Conservation (phyloP, 306 rosid genomes). For the Gastrolobium bilobum region DNA sequence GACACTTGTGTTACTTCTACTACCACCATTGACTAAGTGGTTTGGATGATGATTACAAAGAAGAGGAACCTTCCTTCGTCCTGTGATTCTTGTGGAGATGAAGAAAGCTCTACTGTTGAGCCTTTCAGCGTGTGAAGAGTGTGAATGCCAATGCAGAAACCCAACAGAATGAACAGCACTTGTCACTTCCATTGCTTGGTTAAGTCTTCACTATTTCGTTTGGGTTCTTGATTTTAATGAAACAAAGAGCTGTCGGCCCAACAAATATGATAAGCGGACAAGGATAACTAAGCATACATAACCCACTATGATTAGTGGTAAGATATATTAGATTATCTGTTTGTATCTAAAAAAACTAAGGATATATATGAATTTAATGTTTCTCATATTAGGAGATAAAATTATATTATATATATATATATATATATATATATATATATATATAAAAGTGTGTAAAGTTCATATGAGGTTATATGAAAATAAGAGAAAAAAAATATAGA, state of each 20-base stretch:
- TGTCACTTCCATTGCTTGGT: constrained; percentile 47
- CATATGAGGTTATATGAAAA: too few relatives aligned
- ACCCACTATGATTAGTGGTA: too few relatives aligned
- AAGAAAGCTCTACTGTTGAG: constrained; percentile 28
- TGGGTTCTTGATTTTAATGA: neutral
- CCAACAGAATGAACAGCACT: constrained; percentile 43
- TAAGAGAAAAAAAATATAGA: too few relatives aligned
- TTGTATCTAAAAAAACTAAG: too few relatives aligned
- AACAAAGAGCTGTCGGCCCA: neutral
- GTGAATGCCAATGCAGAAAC: constrained; percentile 35
- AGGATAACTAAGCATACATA: too few relatives aligned
- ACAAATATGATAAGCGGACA: too few relatives aligned
- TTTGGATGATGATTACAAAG: constrained; percentile 25
- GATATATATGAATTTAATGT: too few relatives aligned
- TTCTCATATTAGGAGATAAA: too few relatives aligned
- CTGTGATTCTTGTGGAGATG: constrained; percentile 28
- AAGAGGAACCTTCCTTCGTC: neutral
- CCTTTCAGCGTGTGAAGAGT: constrained; percentile 27
- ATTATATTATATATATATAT: too few relatives aligned
- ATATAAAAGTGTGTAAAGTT: too few relatives aligned
- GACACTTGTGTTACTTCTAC: neutral
- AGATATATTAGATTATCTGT: too few relatives aligned
- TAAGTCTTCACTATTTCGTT: neutral
- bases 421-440: too few relatives aligned
- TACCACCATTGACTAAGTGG: constrained; percentile 15